Evolutionary conservation across 140 eudicot species (phyloP).

Genomic region (Eryngium alpinum): DNA sequence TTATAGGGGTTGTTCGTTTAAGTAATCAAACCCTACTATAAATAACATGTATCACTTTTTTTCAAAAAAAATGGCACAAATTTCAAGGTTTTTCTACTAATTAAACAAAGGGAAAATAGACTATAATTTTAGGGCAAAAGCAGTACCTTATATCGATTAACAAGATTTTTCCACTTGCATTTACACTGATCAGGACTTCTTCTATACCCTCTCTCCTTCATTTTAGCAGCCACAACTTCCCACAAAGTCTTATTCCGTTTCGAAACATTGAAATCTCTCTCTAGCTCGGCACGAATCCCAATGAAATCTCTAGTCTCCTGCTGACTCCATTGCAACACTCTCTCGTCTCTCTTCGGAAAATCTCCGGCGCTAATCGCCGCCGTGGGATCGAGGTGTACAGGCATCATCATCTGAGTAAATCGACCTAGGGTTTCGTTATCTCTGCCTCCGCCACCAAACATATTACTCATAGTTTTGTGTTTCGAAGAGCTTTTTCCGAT

Average conservation of each 20-base stretch:
- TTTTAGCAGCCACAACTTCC: slow-evolving; percentile 56
- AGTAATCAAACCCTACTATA: no score
- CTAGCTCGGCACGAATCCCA: slow-evolving; percentile 52
- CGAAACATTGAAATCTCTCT: slow-evolving; percentile 37
- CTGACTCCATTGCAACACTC: slow-evolving; percentile 59
- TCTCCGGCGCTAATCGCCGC: slow-evolving; percentile 26
- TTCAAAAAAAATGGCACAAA: no score
- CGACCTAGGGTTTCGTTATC: slow-evolving; percentile 32
- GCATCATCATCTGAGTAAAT: slow-evolving; percentile 32
- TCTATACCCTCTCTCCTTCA: slow-evolving; percentile 62
- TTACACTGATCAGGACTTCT: slow-evolving; percentile 77
- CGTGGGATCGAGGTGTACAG: slow-evolving; percentile 17
- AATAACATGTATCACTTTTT: no score
- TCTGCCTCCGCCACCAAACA: not conserved
- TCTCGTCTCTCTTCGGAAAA: slow-evolving; percentile 42
- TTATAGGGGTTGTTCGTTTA: no score
- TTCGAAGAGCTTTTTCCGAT: no score
- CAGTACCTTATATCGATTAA: slow-evolving; percentile 55
- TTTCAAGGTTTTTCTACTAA: no score
- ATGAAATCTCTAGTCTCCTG: slow-evolving; percentile 71
- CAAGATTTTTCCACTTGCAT: slow-evolving; percentile 76
- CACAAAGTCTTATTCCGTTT: slow-evolving; percentile 56
- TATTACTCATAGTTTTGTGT: no score
- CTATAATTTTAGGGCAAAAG: no score
- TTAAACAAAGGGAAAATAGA: no score